phyloP scores from a whole-genome alignment of 139 green algal species.

The Ettlia oleoabundans region DNA sequence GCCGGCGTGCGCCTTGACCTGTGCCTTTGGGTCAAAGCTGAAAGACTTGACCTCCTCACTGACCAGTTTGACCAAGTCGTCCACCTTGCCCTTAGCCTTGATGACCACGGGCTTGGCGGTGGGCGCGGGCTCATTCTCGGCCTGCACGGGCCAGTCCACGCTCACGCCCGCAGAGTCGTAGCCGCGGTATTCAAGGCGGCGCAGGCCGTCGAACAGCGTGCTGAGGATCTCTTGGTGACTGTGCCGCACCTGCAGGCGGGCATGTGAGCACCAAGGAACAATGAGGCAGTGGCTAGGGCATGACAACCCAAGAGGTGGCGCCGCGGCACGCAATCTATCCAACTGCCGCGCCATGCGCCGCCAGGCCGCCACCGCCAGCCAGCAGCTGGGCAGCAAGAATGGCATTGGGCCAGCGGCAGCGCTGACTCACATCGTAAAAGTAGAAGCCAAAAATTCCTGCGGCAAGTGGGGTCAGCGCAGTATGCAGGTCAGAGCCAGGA shows the following conservation, averaged over 20 bases:
- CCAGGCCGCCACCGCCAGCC: too few species aligned
- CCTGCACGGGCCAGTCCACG: slow-evolving; percentile 68
- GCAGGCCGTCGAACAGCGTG: slow-evolving; percentile 88
- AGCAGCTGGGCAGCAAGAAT: not conserved
- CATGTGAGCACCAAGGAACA: too few species aligned
- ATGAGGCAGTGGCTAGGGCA: too few species aligned
- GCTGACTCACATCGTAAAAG: slow-evolving; percentile 46
- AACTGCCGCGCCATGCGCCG: too few species aligned
- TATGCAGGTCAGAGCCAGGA: not conserved
- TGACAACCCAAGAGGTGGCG: too few species aligned
- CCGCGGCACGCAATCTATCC: not conserved
- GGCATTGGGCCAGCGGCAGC: not conserved
- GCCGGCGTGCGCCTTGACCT: slow-evolving; percentile 73
- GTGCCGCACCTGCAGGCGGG: slow-evolving; percentile 51
- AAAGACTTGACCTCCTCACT: slow-evolving; percentile 44
- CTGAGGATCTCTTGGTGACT: slow-evolving; percentile 83
- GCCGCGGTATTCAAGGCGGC: slow-evolving; percentile 96
- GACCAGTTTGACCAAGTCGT: slow-evolving; percentile 73
- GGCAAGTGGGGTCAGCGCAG: not conserved
- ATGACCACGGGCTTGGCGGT: slow-evolving; percentile 67
- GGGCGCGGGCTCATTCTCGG: slow-evolving; percentile 19
- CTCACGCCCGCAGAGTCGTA: slow-evolving; percentile 96
- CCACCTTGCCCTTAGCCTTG: slow-evolving; percentile 93
- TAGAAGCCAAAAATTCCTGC: slow-evolving; percentile 56
- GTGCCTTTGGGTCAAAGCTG: slow-evolving; percentile 53